Evolutionary conservation across 306 rosid genomes (phyloP).

Genomic region (Arachis hypogaea): DNA sequence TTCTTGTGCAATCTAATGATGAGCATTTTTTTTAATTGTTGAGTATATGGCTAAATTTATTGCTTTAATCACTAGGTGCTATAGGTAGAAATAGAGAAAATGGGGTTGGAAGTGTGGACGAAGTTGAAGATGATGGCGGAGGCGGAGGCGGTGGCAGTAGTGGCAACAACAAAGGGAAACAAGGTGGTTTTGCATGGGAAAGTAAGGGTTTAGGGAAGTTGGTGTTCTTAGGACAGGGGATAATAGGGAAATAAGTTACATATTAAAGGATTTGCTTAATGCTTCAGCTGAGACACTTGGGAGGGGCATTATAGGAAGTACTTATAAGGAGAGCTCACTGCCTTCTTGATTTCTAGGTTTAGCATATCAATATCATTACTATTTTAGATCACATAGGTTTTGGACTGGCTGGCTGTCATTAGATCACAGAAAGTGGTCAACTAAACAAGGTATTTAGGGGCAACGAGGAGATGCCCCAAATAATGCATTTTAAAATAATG

Average conservation of each 20-base stretch:
- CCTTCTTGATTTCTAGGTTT: too few species aligned
- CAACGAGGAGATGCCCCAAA: too few species aligned
- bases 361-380: too few species aligned
- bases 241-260: conserved; percentile 76
- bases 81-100: conserved; percentile 39
- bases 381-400: too few species aligned
- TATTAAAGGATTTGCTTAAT: conserved; percentile 78
- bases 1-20: too few species aligned
- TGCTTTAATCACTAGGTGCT: conserved; percentile 3
- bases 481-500: too few species aligned
- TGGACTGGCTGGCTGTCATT: too few species aligned
- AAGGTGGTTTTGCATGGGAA: conserved; percentile 86
- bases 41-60: too few species aligned
- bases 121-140: conserved; percentile 16
- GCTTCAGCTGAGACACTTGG: conserved; percentile 97
- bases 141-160: conserved; percentile 44
- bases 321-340: conserved; percentile 57
- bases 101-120: conserved; percentile 31
- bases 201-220: conserved; percentile 85
- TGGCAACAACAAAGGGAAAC: conserved; percentile 55
- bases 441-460: too few species aligned
- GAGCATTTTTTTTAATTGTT: too few species aligned
- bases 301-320: conserved; percentile 87
- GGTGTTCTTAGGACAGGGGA: conserved; percentile 99
- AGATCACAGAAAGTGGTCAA: too few species aligned